Percentiles rank a stretch among this genome's conserved stretches.
Conservation (phyloP, 306 rosid genomes). For the Gastrolobium villosum region DNA sequence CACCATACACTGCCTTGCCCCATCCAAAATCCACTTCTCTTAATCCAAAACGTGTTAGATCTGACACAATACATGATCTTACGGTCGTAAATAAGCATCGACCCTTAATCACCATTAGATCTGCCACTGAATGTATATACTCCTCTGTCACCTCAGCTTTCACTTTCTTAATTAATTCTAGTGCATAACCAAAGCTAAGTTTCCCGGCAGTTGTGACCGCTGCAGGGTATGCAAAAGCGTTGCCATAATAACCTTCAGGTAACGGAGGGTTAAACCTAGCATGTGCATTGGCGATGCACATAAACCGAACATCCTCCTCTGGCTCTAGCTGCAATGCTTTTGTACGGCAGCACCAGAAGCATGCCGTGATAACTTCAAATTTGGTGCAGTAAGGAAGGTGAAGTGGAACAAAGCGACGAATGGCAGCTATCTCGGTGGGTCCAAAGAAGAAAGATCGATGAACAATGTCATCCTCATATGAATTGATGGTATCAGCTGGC, state of each 20-base stretch:
- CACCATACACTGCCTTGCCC: constrained; percentile 55
- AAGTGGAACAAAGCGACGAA: constrained; percentile 17
- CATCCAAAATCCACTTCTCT: constrained; percentile 62
- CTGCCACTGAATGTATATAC: constrained; percentile 50
- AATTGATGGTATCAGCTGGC: not conserved
- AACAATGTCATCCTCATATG: not conserved
- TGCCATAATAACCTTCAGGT: constrained; percentile 49
- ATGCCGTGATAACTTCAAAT: constrained; percentile 47
- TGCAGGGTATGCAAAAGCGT: not conserved
- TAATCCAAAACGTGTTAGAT: not conserved
- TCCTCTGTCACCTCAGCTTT: constrained; percentile 51
- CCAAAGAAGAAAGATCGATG: constrained; percentile 42
- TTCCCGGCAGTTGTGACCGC: constrained; percentile 13
- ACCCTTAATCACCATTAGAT: constrained; percentile 48
- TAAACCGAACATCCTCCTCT: constrained; percentile 20
- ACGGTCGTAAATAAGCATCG: not conserved
- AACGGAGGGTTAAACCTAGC: constrained; percentile 4
- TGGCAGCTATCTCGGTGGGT: not conserved
- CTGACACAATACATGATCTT: constrained; percentile 19
- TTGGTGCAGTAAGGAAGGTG: constrained; percentile 26
- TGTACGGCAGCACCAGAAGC: constrained; percentile 41
- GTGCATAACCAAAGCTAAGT: constrained; percentile 25
- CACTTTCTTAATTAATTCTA: constrained; percentile 42
- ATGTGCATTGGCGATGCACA: not conserved
- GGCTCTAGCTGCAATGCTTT: constrained; percentile 43